Evolutionary conservation across 768 basidiomycete genomes (phyloP), one percentile per base, ranked within the genome.

Genomic region (Boletellus emodensis): DNA sequence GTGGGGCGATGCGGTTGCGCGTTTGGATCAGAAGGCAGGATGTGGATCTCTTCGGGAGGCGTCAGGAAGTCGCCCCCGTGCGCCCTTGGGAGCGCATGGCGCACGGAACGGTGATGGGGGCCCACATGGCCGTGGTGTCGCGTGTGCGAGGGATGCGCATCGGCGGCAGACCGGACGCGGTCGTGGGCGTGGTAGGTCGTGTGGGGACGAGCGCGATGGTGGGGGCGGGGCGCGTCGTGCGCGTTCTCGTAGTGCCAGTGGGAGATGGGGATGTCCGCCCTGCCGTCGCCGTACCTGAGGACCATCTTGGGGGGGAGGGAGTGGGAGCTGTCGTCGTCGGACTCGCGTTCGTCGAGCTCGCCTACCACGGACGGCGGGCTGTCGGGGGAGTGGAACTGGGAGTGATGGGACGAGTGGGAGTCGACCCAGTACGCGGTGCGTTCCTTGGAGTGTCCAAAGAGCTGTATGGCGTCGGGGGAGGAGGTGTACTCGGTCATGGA

Each of bases 301-400:
- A 88, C 68, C 84, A 90, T 87, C 59, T 78, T 81, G 4, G 87
- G 87, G 2, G 87, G 87, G 11, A 81, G 58, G 0, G 77, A 78
- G 51, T 70, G 71, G 14, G 63, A 56, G 55, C 74, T 77, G 50
- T 66, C 71, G 0, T 64, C 66, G 59, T 77, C 76, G 4, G 76
- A 76, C 6, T 68, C 72, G 48, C 49, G 52, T 10, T 58, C 66
- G 6, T 72, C 76, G 36, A 77, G 65, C 30, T 82, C 63, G 32
- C 69, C 73, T 36, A 49, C 53, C 45, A 57, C 49, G 34, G 80
- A 74, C 5, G 82, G 83, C 4, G 82, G 77, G 20, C 72, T 69
- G 36, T 83, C 83, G 15, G 84, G 84, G 8, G 84, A 85, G 55
- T 73, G 74, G 50, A 80, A 74, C 26, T 71, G 71, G 47, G 45